Evolutionary conservation across 768 basidiomycete genomes (phyloP).

Genomic region (Podaxis sp.): DNA sequence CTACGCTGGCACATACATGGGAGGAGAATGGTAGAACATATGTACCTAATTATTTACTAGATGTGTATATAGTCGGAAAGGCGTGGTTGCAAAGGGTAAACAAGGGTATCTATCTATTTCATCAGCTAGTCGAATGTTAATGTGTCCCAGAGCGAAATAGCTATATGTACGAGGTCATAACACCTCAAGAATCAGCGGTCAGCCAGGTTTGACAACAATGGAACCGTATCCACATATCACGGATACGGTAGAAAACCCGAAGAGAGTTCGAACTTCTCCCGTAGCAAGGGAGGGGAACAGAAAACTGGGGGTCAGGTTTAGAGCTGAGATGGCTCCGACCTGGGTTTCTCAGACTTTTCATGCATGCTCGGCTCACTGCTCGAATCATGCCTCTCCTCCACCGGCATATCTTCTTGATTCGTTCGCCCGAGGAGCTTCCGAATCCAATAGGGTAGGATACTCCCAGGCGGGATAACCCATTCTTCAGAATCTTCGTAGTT

Average conservation of each 20-base stretch:
- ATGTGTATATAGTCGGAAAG: not conserved
- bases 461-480: slow-evolving; percentile 73
- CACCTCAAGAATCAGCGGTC: no score
- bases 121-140: not conserved
- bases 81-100: not conserved
- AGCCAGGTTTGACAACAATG: not conserved
- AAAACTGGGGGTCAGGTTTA: not conserved
- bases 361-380: not conserved
- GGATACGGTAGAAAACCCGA: not conserved
- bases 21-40: not conserved
- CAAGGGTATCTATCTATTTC: not conserved
- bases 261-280: not conserved
- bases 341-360: not conserved
- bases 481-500: slow-evolving; percentile 64
- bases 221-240: not conserved
- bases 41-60: not conserved
- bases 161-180: no score
- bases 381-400: not conserved
- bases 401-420: not conserved
- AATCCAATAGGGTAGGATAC: slow-evolving; percentile 68
- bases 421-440: slow-evolving; percentile 36
- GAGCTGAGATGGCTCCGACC: not conserved
- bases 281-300: not conserved
- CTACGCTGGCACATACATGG: not conserved
- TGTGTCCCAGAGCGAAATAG: no score